Base-by-base conservation (phyloP, 345 rosid species). In the Salix arbutifolia region DNA sequence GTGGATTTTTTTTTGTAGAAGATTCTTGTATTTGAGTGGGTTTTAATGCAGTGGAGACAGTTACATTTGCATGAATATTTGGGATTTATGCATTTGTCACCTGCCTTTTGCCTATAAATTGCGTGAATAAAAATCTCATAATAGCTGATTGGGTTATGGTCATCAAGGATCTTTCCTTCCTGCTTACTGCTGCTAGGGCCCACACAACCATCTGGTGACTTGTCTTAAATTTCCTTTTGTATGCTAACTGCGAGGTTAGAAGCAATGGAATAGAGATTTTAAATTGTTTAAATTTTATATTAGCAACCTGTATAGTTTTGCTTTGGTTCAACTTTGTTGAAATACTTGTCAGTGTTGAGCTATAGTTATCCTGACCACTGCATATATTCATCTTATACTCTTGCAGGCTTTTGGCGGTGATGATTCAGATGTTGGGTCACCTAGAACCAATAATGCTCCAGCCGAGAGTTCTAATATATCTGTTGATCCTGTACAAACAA, bases 351-450 rank as follows among this genome's bases (percentile, higher is more conserved):
- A 6, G 61, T 35, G 70, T 56, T 77, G 38, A 66, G 48, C 21
- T 61, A 68, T 72, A 40, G 48, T 28, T 50, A 7, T 68, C 68
- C 74, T 75, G 74, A 56, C 48, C 70, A 48, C 52, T 28, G 25
- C 50, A 26, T 72, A 30, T 35, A 26, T 35, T 85, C 68, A 56
- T 72, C 4, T 76, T 70, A 67, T 70, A 66, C 69, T 71, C 68
- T 52, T 86, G 82, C 84, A 96, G 99, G 94, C 93, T 46, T 86
- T 93, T 85, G 96, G 92, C 60, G 91, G 89, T 65, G 96, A 93
- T 85, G 96, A 91, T 80, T 93, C 91, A 42, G 99, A 91, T 84
- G 83, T 61, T 83, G 94, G 85, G 77, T 90, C 92, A 72, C 89
- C 97, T 3, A 85, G 84, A 80, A 81, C 87, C 76, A 78, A 74